phyloP scores from a whole-genome alignment of 805 yeast genomes.

The Komagataella pseudopastoris region DNA sequence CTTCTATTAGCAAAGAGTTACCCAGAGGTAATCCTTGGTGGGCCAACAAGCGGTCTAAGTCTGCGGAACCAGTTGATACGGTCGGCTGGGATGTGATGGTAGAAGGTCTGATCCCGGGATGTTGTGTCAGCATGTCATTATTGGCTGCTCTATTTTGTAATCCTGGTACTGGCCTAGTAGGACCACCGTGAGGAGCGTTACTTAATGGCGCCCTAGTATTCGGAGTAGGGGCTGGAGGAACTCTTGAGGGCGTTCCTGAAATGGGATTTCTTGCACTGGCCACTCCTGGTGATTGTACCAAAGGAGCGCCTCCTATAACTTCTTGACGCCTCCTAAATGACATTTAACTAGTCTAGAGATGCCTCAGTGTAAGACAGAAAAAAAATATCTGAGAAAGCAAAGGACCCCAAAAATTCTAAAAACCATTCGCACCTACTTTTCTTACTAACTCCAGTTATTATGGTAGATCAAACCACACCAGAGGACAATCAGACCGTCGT shows the following conservation, averaged over 20 bases:
- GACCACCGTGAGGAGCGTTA: neutral
- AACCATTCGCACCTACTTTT: neutral
- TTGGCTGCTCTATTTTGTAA: neutral
- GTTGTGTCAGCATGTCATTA: conserved; percentile 6
- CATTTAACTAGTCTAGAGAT: neutral
- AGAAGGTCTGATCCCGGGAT: conserved; percentile 68
- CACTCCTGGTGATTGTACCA: neutral
- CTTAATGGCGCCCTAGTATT: neutral
- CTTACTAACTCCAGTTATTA: neutral
- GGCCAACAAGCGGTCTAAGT: conserved; percentile 57
- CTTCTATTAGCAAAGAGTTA: conserved; percentile 56
- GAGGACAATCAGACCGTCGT: neutral
- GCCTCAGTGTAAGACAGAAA: neutral
- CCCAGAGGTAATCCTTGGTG: conserved; percentile 88
- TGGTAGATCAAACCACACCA: neutral
- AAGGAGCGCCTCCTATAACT: neutral
- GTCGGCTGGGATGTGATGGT: conserved; percentile 60
- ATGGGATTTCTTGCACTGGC: neutral
- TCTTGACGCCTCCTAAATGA: neutral
- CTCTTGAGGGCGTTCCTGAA: neutral
- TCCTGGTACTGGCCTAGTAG: neutral
- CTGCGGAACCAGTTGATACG: conserved; percentile 67
- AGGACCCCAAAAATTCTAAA: neutral
- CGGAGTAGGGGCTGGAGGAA: neutral
- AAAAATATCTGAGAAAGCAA: neutral